phyloP scores from a whole-genome alignment of 208 protist species.

The Strigomonas galati region DNA sequence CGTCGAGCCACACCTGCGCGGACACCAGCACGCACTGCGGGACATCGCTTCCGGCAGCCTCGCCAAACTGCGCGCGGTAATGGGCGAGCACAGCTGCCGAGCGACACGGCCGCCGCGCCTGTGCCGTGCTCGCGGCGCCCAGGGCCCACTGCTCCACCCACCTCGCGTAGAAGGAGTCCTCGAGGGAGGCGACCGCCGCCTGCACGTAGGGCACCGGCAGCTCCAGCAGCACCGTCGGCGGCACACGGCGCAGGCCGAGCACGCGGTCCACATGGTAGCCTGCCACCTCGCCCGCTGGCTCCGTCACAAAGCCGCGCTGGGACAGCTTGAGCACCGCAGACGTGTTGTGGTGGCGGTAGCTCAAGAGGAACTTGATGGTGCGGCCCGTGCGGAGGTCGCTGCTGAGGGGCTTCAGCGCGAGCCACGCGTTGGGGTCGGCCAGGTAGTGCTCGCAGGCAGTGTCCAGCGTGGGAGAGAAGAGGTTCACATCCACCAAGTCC shows the following conservation, averaged over 20 bases:
- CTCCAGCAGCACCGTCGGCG: slow-evolving; percentile 33
- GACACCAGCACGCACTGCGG: not conserved
- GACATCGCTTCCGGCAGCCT: not conserved
- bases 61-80: not conserved
- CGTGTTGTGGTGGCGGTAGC: slow-evolving; percentile 27
- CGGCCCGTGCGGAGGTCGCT: slow-evolving; percentile 22
- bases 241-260: slow-evolving; percentile 31
- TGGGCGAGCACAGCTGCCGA: not conserved
- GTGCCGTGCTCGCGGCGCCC: too few relatives aligned
- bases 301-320: slow-evolving; percentile 28
- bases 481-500: not conserved
- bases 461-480: slow-evolving; percentile 18
- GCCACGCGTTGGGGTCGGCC: slow-evolving; percentile 28
- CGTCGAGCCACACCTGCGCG: not conserved
- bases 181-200: slow-evolving; percentile 8
- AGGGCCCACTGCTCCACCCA: slow-evolving; percentile 32
- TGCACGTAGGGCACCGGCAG: slow-evolving; percentile 37
- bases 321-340: slow-evolving; percentile 46
- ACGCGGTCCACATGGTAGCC: slow-evolving; percentile 42
- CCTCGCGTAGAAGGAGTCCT: slow-evolving; percentile 27
- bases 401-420: slow-evolving; percentile 35
- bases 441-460: slow-evolving; percentile 33
- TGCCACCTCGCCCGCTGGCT: slow-evolving; percentile 29
- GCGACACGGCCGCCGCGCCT: not conserved
- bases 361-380: slow-evolving; percentile 42